Evolutionary conservation across 2,329 filamentous ascomycete species (phyloP).

Genomic region (Polytolypa hystricis): DNA sequence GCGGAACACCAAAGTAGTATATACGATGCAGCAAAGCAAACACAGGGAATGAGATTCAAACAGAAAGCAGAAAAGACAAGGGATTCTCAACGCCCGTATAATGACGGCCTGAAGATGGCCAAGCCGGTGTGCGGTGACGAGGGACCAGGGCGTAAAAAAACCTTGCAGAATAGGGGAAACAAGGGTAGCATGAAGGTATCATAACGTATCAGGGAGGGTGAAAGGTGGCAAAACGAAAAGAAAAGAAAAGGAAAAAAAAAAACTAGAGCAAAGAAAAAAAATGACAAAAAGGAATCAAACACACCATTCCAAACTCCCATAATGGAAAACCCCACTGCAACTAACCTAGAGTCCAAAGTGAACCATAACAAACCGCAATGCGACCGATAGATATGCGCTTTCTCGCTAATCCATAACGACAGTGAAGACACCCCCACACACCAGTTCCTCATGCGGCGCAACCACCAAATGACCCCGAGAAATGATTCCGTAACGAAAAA

Average conservation of each 20-base stretch:
- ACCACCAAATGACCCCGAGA: slow-evolving; percentile 11
- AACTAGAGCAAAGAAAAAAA: no score
- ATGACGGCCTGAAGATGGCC: neutral
- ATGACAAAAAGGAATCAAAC: no score
- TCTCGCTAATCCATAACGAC: slow-evolving; percentile 7
- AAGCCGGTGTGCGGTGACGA: no score
- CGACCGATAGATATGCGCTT: slow-evolving; percentile 3
- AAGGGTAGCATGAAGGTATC: no score
- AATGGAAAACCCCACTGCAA: no score
- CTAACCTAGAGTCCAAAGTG: no score
- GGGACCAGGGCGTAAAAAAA: no score
- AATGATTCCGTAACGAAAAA: slow-evolving; percentile 12
- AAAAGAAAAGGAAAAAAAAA: no score
- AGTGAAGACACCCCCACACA: slow-evolving; percentile 7
- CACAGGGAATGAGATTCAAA: slow-evolving; percentile 3
- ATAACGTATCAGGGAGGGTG: no score
- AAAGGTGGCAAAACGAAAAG: no score
- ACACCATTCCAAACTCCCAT: no score
- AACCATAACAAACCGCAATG: slow-evolving; percentile 4
- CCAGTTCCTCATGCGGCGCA: slow-evolving; percentile 10
- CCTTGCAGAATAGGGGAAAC: no score
- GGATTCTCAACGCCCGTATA: neutral
- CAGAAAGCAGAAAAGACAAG: slow-evolving; percentile 3
- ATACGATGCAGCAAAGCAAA: slow-evolving; percentile 7
- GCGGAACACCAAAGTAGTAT: neutral